Percentiles rank a stretch among this genome's conserved stretches.
These are phyloP conservation scores for Phytopythium aichiense DNA, from an alignment of 352 stramenopile genomes.

Conservation along the genomic window DNA sequence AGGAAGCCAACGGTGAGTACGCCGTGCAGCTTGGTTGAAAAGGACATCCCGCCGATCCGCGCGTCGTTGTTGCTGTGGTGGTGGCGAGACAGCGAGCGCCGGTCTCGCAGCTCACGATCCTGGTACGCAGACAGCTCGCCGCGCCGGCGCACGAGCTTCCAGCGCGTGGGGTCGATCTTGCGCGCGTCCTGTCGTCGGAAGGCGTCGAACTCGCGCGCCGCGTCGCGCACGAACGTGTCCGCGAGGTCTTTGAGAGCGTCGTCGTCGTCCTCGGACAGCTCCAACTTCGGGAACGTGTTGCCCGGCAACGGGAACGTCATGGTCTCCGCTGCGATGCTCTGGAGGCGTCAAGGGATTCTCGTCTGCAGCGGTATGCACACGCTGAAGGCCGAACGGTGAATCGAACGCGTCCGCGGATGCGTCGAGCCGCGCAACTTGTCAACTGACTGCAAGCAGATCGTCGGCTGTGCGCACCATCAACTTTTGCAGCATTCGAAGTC, in stretches of 20 bases:
- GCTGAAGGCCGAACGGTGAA: no score
- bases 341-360: background rate
- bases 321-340: no score
- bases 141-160: constrained; percentile 22
- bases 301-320: constrained; percentile 8
- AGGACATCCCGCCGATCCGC: constrained; percentile 8
- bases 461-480: no score
- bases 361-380: no score
- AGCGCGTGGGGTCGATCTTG: constrained; percentile 13
- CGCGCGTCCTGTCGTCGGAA: background rate
- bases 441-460: background rate
- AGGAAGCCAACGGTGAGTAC: constrained; percentile 23
- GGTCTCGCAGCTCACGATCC: constrained; percentile 9
- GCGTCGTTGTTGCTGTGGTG: constrained; percentile 16
- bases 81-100: background rate
- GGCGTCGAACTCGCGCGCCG: background rate
- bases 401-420: background rate
- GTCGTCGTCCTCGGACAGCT: constrained; percentile 5
- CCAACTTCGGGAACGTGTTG: constrained; percentile 6
- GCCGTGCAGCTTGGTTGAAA: constrained; percentile 25
- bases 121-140: constrained; percentile 25
- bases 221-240: constrained; percentile 1
- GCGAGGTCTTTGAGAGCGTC: constrained; percentile 4
- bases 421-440: background rate
- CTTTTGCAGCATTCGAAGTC: no score